A percentile compares a stretch with the other conserved stretches of the same genome.
These are phyloP conservation scores for Ophiostoma triangulosporum DNA, from an alignment of 2,329 filamentous ascomycete species.

Conservation along the genomic window DNA sequence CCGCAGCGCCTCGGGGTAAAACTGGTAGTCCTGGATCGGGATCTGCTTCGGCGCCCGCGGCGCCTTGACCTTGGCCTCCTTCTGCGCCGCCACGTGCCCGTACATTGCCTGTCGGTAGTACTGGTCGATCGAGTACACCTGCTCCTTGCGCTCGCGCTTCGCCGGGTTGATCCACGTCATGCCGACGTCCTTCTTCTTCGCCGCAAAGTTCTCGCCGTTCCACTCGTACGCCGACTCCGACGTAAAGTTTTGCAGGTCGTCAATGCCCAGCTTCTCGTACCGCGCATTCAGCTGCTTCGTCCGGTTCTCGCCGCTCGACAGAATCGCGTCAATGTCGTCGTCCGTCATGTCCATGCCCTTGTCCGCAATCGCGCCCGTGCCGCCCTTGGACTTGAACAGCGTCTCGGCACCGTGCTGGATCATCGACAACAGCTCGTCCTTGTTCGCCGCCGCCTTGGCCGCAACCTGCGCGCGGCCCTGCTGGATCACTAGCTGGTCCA, in stretches of 20 bases:
- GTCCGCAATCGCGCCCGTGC: conserved; percentile 44
- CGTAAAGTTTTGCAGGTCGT: conserved; percentile 94
- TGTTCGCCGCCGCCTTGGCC: conserved; percentile 81
- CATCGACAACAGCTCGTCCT: conserved; percentile 93
- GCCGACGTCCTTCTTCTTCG: conserved; percentile 75
- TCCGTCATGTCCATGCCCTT: conserved; percentile 57
- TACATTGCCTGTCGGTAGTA: conserved; percentile 90
- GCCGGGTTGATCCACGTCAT: conserved; percentile 96
- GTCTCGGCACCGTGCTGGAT: conserved; percentile 97
- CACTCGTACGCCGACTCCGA: conserved; percentile 97
- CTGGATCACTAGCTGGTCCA: conserved; percentile 96
- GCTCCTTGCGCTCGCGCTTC: conserved; percentile 96
- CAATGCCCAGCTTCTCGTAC: conserved; percentile 92
- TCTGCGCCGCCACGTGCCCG: conserved; percentile 57
- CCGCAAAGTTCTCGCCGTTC: conserved; percentile 95
- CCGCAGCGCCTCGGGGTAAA: conserved; percentile 72
- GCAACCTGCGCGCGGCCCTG: conserved; percentile 88
- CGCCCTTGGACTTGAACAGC: conserved; percentile 66
- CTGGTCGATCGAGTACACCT: conserved; percentile 96
- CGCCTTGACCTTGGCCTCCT: conserved; percentile 84
- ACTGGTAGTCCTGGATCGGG: conserved; percentile 88
- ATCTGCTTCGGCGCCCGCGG: conserved; percentile 93
- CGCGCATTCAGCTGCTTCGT: conserved; percentile 84
- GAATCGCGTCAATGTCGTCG: conserved; percentile 79
- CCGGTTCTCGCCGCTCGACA: conserved; percentile 73